Percentiles rank a stretch among this genome's conserved stretches.
phyloP scores from a whole-genome alignment of 2,329 filamentous ascomycete species.

The Microcyclosporella mali region DNA sequence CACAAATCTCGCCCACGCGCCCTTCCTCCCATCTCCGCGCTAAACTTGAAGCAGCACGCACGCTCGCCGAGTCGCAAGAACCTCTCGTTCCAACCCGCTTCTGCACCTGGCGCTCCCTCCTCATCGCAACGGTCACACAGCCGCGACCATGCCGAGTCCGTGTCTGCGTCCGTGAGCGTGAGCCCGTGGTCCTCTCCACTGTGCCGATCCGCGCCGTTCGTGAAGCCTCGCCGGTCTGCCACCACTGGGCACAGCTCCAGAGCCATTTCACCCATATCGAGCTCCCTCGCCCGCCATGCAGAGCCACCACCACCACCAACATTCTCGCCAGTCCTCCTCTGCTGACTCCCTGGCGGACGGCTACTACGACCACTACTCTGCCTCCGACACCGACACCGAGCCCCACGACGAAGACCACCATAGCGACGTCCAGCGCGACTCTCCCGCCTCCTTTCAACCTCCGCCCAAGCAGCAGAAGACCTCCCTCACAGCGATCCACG shows the following conservation, averaged over 20 bases:
- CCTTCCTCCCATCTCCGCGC: no score
- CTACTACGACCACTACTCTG: conserved; percentile 5
- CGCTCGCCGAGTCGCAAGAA: no score
- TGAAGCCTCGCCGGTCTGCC: no score
- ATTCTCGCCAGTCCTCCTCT: background rate
- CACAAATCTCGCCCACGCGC: no score
- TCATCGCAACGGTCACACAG: no score
- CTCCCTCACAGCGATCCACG: conserved; percentile 22
- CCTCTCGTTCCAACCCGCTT: no score
- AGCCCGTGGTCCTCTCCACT: no score
- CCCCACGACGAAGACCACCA: conserved; percentile 5
- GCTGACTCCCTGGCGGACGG: conserved; percentile 7
- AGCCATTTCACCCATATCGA: background rate
- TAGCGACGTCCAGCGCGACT: background rate
- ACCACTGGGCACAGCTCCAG: background rate
- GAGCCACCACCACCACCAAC: background rate
- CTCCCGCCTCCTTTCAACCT: background rate
- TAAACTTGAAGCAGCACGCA: no score
- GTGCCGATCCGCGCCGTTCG: no score
- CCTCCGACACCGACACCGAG: conserved; percentile 44
- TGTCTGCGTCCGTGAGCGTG: no score
- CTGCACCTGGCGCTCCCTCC: no score
- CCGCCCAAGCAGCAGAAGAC: conserved; percentile 1
- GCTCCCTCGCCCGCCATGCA: background rate
- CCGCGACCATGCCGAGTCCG: no score